Conservation (phyloP, 352 stramenopile genomes). For the Pythium aristosporum region DNA sequence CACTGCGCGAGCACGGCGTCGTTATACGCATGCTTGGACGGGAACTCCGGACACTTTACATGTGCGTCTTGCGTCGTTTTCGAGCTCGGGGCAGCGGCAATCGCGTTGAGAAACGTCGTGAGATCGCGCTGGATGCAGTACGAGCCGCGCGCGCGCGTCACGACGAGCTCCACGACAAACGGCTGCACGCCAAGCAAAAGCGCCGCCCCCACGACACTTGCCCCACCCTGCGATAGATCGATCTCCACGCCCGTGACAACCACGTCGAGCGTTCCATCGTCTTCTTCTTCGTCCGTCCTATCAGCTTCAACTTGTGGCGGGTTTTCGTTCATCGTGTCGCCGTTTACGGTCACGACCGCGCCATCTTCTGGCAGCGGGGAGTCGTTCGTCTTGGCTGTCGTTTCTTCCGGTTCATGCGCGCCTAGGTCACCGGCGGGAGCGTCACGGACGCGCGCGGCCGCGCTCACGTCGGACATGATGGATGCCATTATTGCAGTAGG, state of each 20-base stretch:
- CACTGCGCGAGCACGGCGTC: constrained; percentile 62
- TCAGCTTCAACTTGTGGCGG: constrained; percentile 18
- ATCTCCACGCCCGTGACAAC: constrained; percentile 66
- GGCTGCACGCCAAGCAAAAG: constrained; percentile 27
- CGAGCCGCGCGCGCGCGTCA: constrained; percentile 46
- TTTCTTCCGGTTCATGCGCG: background rate
- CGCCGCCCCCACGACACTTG: constrained; percentile 27
- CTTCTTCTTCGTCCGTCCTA: background rate
- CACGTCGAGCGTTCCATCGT: constrained; percentile 48
- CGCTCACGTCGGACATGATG: background rate
- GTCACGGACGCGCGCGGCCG: background rate
- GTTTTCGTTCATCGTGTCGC: background rate
- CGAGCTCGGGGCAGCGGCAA: constrained; percentile 18
- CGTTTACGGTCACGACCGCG: background rate
- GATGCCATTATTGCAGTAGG: background rate
- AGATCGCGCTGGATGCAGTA: constrained; percentile 58
- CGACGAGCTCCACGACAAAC: constrained; percentile 62
- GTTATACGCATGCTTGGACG: constrained; percentile 41
- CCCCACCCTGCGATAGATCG: constrained; percentile 16
- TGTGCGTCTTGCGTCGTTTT: background rate
- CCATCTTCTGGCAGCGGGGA: background rate
- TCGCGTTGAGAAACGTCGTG: constrained; percentile 36
- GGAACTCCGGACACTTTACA: constrained; percentile 43
- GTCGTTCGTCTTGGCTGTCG: background rate
- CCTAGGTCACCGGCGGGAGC: background rate